Evolutionary conservation across 495 filamentous ascomycete species (phyloP).

Genomic region (Xylaria cubensis): DNA sequence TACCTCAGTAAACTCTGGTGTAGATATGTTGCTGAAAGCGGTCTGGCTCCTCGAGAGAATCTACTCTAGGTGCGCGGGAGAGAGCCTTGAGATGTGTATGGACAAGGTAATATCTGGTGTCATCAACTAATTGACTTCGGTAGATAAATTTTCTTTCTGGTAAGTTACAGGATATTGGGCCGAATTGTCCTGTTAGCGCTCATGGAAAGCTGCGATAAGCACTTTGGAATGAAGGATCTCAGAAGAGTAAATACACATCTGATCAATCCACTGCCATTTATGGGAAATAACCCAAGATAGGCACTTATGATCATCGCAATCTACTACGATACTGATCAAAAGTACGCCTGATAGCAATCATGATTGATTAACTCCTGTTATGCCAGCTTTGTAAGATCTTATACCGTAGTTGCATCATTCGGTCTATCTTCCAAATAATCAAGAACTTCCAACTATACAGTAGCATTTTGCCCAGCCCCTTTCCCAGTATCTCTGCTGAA

Average conservation of each 20-base stretch:
- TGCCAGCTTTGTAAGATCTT: background rate
- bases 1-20: background rate
- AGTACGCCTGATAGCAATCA: background rate
- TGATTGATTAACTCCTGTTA: background rate
- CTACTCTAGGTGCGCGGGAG: background rate
- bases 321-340: background rate
- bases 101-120: background rate
- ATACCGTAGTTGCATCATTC: background rate
- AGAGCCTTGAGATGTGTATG: background rate
- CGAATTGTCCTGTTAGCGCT: background rate
- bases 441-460: background rate
- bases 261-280: background rate
- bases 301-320: background rate
- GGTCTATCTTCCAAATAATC: background rate
- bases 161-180: background rate
- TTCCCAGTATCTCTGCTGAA: background rate
- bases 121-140: background rate
- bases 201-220: background rate
- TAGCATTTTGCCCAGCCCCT: background rate
- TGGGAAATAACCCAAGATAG: background rate
- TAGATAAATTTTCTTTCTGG: background rate
- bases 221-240: background rate
- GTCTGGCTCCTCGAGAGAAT: background rate
- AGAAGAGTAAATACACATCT: background rate
- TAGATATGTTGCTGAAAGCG: background rate